These are phyloP conservation scores for Debaryomyces singareniensis DNA, from an alignment of 1,139 yeast genomes.

Conservation along the genomic window DNA sequence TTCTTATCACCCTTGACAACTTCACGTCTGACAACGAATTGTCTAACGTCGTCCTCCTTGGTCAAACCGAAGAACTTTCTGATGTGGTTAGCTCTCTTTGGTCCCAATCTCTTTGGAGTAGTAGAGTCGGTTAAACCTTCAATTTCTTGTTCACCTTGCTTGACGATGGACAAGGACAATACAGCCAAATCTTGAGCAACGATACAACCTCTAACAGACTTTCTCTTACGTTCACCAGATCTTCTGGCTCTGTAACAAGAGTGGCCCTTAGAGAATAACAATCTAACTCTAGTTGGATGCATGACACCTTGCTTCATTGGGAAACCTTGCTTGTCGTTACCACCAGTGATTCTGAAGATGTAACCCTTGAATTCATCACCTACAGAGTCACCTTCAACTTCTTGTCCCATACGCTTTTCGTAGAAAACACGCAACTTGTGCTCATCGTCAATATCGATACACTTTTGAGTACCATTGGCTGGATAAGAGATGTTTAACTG, in stretches of 20 bases:
- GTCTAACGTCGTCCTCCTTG: conserved; percentile 93
- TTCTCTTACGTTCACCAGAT: conserved; percentile 99
- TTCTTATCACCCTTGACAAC: conserved; percentile 96
- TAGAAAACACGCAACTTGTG: conserved; percentile 97
- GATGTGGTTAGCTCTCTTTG: conserved; percentile 99
- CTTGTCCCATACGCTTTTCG: conserved; percentile 99
- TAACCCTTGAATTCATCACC: conserved; percentile 99
- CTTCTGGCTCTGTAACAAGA: conserved; percentile 99
- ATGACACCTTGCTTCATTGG: conserved; percentile 99
- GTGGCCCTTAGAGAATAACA: conserved; percentile 88
- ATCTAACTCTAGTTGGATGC: conserved; percentile 99
- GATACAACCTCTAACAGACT: conserved; percentile 99
- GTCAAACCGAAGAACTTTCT: conserved; percentile 98
- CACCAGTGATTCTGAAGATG: conserved; percentile 98
- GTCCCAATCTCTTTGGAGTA: conserved; percentile 98
- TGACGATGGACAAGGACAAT: conserved; percentile 85
- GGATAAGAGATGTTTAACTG: conserved; percentile 99
- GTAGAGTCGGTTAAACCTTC: conserved; percentile 93
- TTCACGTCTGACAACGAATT: conserved; percentile 98
- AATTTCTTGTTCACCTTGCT: conserved; percentile 95
- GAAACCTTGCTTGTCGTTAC: conserved; percentile 99
- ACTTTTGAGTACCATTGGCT: conserved; percentile 99
- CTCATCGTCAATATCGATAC: conserved; percentile 97
- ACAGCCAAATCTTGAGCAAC: conserved; percentile 97
- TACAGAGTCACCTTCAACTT: conserved; percentile 96